These are phyloP conservation scores for Diospyros lotus DNA, from an alignment of 148 eudicot species.

Conservation along the genomic window DNA sequence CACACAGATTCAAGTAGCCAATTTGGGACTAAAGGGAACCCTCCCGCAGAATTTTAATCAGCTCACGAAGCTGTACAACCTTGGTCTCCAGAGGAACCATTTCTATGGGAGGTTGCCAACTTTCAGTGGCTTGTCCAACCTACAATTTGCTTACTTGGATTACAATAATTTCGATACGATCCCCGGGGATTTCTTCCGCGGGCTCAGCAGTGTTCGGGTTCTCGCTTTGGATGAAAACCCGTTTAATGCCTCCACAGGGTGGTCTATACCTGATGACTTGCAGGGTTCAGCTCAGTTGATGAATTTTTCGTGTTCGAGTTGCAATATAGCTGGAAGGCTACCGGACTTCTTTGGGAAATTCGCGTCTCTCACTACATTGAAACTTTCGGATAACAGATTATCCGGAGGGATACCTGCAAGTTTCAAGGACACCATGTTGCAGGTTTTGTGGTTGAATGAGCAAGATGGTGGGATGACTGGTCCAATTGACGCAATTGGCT, in stretches of 20 bases:
- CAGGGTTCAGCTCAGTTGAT: slow-evolving; percentile 42
- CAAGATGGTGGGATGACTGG: slow-evolving; percentile 57
- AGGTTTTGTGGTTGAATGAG: slow-evolving; percentile 61
- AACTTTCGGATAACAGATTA: slow-evolving; percentile 44
- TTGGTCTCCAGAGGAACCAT: slow-evolving; percentile 58
- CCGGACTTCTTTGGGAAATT: slow-evolving; percentile 59
- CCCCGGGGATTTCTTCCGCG: slow-evolving; percentile 59
- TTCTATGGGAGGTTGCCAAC: slow-evolving; percentile 52
- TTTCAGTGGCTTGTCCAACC: slow-evolving; percentile 58
- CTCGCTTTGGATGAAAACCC: slow-evolving; percentile 61
- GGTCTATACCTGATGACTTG: slow-evolving; percentile 51
- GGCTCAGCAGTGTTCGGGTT: slow-evolving; percentile 37
- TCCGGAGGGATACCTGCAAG: slow-evolving; percentile 48
- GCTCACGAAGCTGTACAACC: slow-evolving; percentile 38
- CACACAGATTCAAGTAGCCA: slow-evolving; percentile 60
- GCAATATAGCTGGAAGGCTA: slow-evolving; percentile 46
- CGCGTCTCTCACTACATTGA: slow-evolving; percentile 41
- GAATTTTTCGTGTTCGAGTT: slow-evolving; percentile 45
- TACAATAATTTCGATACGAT: slow-evolving; percentile 58
- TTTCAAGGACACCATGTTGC: slow-evolving; percentile 42
- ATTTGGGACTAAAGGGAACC: slow-evolving; percentile 49
- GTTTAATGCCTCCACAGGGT: slow-evolving; percentile 50
- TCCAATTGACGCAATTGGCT: slow-evolving; percentile 49
- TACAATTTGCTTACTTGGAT: slow-evolving; percentile 56
- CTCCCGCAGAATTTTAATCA: slow-evolving; percentile 57